Base-by-base conservation (phyloP, 2,329 filamentous ascomycete genomes). In the Ascocoryne sarcoides region DNA sequence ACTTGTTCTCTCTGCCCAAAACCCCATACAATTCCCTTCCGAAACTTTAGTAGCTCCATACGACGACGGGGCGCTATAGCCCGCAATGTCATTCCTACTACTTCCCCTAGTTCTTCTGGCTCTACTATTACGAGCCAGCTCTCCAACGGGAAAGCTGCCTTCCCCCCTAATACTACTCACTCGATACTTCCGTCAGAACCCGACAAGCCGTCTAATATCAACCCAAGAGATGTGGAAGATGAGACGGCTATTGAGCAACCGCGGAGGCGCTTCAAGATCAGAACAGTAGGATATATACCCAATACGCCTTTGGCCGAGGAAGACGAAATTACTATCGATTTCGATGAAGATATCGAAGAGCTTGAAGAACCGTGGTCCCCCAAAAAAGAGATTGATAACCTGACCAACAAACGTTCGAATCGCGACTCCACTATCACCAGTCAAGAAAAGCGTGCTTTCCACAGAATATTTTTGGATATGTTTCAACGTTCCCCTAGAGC, bases 381-480 rank as follows among this genome's bases (percentile, higher is more conserved):
- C 16, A 40, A 35, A 18, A 41, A 43, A 51, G 45, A 53, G 44
- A 32, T 52, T 49, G 23, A 40, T 36, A 20, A 46, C 37, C 21
- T 49, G 48, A 42, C 42, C 44, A 37, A 54, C 16, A 36, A 40
- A 53, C 21, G 10, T 28, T 17, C 49, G 17, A 38, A 47, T 33
- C 39, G 39, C 8, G 39, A 58, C 33, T 68, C 68, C 3, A 81
- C 75, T 4, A 75, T 81, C 36, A 82, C 77, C 0, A 69, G 70
- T 0, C 55, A 63, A 0, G 77, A 82, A 54, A 62, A 62, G 5
- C 52, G 60, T 5, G 56, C 65, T 7, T 74, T 74, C 44, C 66
- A 71, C 19, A 64, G 67, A 37, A 73, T 80, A 37, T 82, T 82
- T 49, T 65, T 68, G 37, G 67, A 76, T 38, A 79, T 81, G 32